Percentiles rank a stretch among this genome's conserved stretches.
Evolutionary conservation across 2,329 filamentous ascomycete genomes (phyloP).

Genomic region (Sporothrix dimorphospora): DNA sequence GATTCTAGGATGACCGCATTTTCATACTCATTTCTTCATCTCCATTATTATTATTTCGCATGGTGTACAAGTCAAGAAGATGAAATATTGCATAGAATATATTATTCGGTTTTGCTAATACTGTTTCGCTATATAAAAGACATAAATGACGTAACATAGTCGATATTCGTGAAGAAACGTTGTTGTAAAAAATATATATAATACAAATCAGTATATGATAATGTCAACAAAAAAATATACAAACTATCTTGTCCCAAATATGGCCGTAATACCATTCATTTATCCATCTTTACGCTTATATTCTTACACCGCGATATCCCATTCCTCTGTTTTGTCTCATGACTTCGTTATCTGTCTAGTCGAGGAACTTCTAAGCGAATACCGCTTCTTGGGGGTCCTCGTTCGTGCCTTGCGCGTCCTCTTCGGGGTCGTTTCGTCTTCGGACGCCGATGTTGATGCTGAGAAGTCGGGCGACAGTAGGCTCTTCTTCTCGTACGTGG

Average conservation of each 20-base stretch:
- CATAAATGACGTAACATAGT: no score
- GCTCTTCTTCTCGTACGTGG: not conserved
- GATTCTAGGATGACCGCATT: constrained; percentile 5
- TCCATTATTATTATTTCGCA: not conserved
- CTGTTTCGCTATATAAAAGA: not conserved
- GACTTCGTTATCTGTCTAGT: not conserved
- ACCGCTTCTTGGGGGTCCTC: constrained; percentile 3
- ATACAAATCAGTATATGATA: not conserved
- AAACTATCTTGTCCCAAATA: not conserved
- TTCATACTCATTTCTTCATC: not conserved
- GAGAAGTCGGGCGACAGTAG: not conserved
- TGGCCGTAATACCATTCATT: no score
- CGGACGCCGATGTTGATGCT: not conserved
- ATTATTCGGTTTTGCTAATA: not conserved
- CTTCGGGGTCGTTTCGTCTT: constrained; percentile 9
- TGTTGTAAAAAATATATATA: not conserved
- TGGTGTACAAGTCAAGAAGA: constrained; percentile 7
- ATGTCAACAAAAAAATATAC: not conserved
- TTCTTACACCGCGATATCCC: no score
- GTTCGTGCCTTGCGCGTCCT: not conserved
- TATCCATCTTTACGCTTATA: no score
- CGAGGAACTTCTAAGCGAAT: not conserved
- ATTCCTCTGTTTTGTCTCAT: not conserved
- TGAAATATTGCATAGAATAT: constrained; percentile 8
- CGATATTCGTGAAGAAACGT: no score